A percentile compares a stretch with the other conserved stretches of the same genome.
Evolutionary conservation across 495 filamentous ascomycete genomes (phyloP).

Genomic region (Usnea hakonensis): DNA sequence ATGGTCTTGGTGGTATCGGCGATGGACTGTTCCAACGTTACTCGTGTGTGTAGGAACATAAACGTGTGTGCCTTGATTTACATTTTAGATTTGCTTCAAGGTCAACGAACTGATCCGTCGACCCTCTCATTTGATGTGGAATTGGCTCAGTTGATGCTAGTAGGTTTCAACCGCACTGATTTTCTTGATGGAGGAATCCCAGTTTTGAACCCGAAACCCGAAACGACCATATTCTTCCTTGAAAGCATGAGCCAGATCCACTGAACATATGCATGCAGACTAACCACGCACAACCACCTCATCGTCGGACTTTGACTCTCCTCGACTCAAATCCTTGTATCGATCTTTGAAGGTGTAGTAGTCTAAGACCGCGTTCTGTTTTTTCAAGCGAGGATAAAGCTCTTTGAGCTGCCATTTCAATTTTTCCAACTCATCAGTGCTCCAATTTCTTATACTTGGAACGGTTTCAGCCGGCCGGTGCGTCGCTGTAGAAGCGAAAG

Average conservation of each 20-base stretch:
- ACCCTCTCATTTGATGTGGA: background rate
- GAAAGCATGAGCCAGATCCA: constrained; percentile 11
- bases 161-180: background rate
- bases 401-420: background rate
- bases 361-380: constrained; percentile 19
- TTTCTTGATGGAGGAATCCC: too few species aligned
- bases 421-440: too few species aligned
- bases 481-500: constrained; percentile 39
- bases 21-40: constrained; percentile 1
- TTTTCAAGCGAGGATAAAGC: constrained; percentile 42
- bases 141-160: background rate
- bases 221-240: constrained; percentile 59
- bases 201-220: constrained; percentile 61
- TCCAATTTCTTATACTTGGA: constrained; percentile 8
- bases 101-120: background rate
- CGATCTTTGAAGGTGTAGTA: constrained; percentile 21
- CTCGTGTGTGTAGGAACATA: background rate
- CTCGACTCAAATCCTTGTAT: constrained; percentile 25
- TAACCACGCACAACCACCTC: constrained; percentile 39
- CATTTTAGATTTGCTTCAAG: background rate
- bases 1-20: too few species aligned
- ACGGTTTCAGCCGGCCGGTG: constrained; percentile 14
- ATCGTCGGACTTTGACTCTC: constrained; percentile 23
- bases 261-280: background rate
- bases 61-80: background rate